Evolutionary conservation across 805 yeast species (phyloP).

Genomic region (Metschnikowia aberdeeniae): DNA sequence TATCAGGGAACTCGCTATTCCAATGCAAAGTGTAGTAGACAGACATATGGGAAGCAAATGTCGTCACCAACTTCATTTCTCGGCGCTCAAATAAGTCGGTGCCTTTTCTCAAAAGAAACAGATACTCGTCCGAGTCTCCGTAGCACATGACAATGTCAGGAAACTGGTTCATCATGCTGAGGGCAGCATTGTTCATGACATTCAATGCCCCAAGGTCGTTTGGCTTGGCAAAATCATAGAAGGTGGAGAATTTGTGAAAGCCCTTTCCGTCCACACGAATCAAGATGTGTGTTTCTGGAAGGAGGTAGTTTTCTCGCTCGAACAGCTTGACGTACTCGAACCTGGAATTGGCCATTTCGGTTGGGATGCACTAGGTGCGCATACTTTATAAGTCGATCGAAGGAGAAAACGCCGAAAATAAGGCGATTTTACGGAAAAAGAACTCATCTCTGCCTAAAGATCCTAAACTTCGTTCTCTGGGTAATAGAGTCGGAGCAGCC

Average conservation of each 20-base stretch:
- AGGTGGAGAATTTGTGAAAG: slow-evolving; percentile 77
- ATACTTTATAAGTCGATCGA: background rate
- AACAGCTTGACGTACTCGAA: slow-evolving; percentile 83
- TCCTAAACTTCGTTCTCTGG: no score
- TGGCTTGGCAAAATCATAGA: slow-evolving; percentile 79
- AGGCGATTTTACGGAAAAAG: no score
- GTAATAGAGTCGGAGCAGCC: no score
- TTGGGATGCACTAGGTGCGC: background rate
- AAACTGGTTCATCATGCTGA: slow-evolving; percentile 54
- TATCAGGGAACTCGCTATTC: slow-evolving; percentile 53
- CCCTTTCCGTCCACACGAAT: slow-evolving; percentile 92
- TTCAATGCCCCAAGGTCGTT: slow-evolving; percentile 74
- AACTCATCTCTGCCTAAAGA: no score
- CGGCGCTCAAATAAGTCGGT: slow-evolving; percentile 79
- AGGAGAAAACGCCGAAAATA: no score
- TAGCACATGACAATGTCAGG: slow-evolving; percentile 78
- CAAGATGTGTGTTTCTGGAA: slow-evolving; percentile 79
- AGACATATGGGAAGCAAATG: slow-evolving; percentile 79
- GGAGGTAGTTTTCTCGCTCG: slow-evolving; percentile 66
- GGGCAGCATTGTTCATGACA: slow-evolving; percentile 81
- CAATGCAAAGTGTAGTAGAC: slow-evolving; percentile 71
- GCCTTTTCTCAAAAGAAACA: slow-evolving; percentile 63
- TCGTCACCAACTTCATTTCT: slow-evolving; percentile 72
- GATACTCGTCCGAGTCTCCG: slow-evolving; percentile 95
- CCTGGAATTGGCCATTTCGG: slow-evolving; percentile 72